These are phyloP conservation scores for Zea luxurians DNA, from an alignment of 176 grass and related monocot genomes.

Conservation along the genomic window DNA sequence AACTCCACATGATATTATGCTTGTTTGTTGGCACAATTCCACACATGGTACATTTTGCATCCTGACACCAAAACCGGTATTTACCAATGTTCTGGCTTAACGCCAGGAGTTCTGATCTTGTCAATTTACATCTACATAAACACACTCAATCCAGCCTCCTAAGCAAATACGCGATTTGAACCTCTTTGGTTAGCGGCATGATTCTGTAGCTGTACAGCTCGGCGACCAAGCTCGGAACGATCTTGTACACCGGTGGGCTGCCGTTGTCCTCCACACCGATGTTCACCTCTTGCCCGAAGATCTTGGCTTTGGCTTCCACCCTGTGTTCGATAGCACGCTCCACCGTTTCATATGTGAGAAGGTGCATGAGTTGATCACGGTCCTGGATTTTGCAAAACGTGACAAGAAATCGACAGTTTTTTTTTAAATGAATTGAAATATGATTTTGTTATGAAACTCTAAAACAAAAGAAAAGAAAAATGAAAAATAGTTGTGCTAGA, in stretches of 20 bases:
- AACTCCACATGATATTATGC: not conserved
- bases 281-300: constrained; percentile 83
- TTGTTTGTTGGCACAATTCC: not conserved
- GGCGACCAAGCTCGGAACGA: constrained; percentile 66
- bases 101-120: constrained; percentile 8
- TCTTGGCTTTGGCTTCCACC: constrained; percentile 66
- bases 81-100: not conserved
- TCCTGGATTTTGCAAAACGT: constrained; percentile 53
- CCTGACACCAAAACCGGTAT: constrained; percentile 16
- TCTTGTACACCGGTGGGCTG: constrained; percentile 62
- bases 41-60: not conserved
- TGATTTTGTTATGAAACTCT: not conserved
- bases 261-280: constrained; percentile 41
- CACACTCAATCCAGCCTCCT: constrained; percentile 67
- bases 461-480: not conserved
- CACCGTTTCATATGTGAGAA: constrained; percentile 69
- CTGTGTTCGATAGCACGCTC: constrained; percentile 63
- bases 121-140: not conserved
- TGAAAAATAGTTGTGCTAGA: not conserved
- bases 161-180: constrained; percentile 82
- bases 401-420: not conserved
- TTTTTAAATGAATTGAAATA: not conserved
- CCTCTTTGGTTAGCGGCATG: constrained; percentile 93
- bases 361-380: constrained; percentile 51
- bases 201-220: constrained; percentile 74